Conservation (phyloP, 805 yeast genomes). For the Metschnikowia peoriensis region DNA sequence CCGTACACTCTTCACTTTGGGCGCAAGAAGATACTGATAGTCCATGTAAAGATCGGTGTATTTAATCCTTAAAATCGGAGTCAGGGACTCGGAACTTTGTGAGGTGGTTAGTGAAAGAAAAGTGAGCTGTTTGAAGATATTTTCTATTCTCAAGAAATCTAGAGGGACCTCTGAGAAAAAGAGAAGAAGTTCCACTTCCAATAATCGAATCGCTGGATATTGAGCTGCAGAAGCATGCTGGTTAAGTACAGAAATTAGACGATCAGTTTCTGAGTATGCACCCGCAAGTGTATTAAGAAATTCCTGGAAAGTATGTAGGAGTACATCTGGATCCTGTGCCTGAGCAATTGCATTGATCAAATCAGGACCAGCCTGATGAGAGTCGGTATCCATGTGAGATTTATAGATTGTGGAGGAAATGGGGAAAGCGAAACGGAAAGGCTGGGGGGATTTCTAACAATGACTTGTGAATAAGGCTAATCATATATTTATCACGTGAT, state of each 20-base stretch:
- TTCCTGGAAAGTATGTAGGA: conserved; percentile 2
- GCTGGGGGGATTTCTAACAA: no score
- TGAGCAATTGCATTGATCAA: neutral
- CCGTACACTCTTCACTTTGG: conserved; percentile 13
- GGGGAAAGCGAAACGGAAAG: no score
- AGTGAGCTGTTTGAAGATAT: conserved; percentile 8
- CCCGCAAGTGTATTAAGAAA: conserved; percentile 1
- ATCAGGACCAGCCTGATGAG: conserved; percentile 5
- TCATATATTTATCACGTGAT: no score
- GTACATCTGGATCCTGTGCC: conserved; percentile 5
- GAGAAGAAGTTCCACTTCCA: conserved; percentile 11
- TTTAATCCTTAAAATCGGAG: conserved; percentile 23
- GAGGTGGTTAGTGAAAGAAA: conserved; percentile 13
- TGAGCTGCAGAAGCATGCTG: neutral
- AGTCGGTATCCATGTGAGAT: neutral
- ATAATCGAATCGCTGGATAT: conserved; percentile 3
- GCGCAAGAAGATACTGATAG: conserved; percentile 24
- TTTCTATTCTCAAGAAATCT: conserved; percentile 1
- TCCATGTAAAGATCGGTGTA: conserved; percentile 35
- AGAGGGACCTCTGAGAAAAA: conserved; percentile 5
- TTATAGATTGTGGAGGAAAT: no score
- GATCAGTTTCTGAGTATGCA: neutral
- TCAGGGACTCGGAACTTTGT: conserved; percentile 1
- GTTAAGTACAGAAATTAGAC: neutral
- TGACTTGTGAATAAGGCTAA: no score